These are phyloP conservation scores for Russula brevipes DNA, from an alignment of 768 basidiomycete species.

Conservation along the genomic window DNA sequence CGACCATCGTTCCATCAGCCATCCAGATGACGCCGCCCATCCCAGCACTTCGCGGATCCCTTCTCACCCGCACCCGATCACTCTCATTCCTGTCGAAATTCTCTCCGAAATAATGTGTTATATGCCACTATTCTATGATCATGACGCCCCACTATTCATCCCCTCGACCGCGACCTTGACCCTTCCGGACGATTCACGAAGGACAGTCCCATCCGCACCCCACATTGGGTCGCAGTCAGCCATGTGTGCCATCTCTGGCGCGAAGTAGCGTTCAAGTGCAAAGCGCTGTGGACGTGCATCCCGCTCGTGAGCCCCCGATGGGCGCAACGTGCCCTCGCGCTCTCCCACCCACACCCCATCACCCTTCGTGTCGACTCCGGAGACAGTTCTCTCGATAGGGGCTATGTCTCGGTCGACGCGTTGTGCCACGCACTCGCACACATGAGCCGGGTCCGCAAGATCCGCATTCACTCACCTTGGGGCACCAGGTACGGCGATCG, in stretches of 20 bases:
- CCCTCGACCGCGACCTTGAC: constrained; percentile 13
- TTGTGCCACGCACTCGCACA: constrained; percentile 4
- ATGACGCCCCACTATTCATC: constrained; percentile 14
- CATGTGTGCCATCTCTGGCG: constrained; percentile 22
- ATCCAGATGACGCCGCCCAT: not conserved
- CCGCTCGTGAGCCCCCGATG: constrained; percentile 15
- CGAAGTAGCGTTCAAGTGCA: constrained; percentile 16
- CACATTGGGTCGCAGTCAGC: constrained; percentile 22
- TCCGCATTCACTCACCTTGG: constrained; percentile 15
- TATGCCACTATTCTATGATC: constrained; percentile 12
- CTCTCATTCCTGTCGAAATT: constrained; percentile 12
- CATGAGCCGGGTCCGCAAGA: constrained; percentile 5
- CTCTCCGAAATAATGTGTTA: constrained; percentile 22
- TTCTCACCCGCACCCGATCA: constrained; percentile 13
- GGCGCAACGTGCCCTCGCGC: constrained; percentile 12
- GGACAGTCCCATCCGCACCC: constrained; percentile 18
- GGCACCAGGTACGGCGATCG: constrained; percentile 18
- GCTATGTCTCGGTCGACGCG: constrained; percentile 16
- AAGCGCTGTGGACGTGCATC: constrained; percentile 17
- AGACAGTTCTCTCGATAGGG: constrained; percentile 16
- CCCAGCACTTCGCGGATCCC: not conserved
- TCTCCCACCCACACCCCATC: constrained; percentile 18
- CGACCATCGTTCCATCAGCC: not conserved
- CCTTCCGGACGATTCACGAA: constrained; percentile 10
- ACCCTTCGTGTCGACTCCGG: constrained; percentile 12